Percentiles rank a stretch among this genome's conserved stretches.
phyloP scores from a whole-genome alignment of 805 yeast species.

The Candida ulmi region DNA sequence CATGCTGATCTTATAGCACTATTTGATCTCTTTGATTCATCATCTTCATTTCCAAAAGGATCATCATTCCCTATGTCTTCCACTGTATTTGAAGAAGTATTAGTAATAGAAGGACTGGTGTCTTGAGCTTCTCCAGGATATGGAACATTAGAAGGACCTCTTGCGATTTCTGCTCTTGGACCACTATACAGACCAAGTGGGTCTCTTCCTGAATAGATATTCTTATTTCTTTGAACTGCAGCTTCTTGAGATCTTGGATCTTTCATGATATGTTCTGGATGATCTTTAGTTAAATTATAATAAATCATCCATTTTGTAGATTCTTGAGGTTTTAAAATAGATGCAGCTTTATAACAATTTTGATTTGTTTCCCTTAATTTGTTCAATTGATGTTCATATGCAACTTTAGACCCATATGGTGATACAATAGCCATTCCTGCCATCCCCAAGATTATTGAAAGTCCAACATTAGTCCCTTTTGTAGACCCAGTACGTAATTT shows the following conservation, averaged over 20 bases:
- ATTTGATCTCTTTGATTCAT: neutral
- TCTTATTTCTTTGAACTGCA: conserved; percentile 19
- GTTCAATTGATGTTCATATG: conserved; percentile 28
- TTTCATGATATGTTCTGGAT: conserved; percentile 46
- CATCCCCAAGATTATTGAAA: conserved; percentile 37
- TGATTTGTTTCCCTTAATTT: conserved; percentile 25
- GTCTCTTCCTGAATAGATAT: conserved; percentile 30
- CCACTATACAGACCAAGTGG: conserved; percentile 33
- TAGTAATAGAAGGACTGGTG: too few species aligned
- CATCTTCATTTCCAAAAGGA: conserved; percentile 15
- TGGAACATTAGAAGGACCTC: conserved; percentile 4
- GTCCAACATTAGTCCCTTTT: conserved; percentile 34
- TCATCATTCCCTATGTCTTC: too few species aligned
- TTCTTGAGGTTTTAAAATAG: conserved; percentile 26
- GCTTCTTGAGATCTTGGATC: conserved; percentile 45
- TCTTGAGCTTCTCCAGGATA: conserved; percentile 5
- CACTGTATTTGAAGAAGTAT: too few species aligned
- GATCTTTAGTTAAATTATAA: conserved; percentile 43
- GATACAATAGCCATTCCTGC: conserved; percentile 31
- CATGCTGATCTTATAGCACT: conserved; percentile 26
- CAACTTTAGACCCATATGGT: conserved; percentile 24
- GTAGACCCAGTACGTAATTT: conserved; percentile 27
- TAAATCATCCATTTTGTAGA: conserved; percentile 45
- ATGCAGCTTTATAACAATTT: conserved; percentile 26
- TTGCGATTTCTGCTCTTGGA: conserved; percentile 19